Evolutionary conservation across 2,329 filamentous ascomycete species (phyloP).

Genomic region (Phoma herbarum): DNA sequence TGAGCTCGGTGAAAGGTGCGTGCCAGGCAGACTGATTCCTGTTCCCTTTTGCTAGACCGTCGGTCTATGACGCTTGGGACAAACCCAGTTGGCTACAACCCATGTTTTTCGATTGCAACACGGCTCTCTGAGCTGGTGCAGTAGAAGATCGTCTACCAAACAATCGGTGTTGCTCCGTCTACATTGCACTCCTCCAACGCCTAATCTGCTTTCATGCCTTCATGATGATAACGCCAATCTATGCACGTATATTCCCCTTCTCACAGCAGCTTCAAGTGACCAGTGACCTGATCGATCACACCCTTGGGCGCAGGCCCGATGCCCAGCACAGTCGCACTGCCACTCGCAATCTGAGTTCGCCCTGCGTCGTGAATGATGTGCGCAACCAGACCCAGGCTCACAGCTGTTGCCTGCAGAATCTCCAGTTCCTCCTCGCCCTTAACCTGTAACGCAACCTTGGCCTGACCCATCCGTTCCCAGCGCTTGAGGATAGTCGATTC

Average conservation of each 20-base stretch:
- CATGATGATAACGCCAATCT: background rate
- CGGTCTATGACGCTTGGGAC: conserved; percentile 87
- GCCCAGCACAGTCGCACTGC: conserved; percentile 90
- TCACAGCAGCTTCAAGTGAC: conserved; percentile 81
- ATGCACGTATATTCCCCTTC: background rate
- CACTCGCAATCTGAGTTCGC: conserved; percentile 92
- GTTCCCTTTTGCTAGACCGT: conserved; percentile 87
- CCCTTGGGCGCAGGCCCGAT: conserved; percentile 79
- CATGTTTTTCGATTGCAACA: conserved; percentile 37
- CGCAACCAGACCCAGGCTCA: conserved; percentile 84
- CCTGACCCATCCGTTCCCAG: conserved; percentile 88
- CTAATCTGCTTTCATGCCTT: background rate
- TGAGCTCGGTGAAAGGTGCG: conserved; percentile 50
- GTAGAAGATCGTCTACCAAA: background rate
- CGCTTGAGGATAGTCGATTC: conserved; percentile 73
- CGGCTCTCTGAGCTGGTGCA: background rate
- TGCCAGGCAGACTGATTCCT: conserved; percentile 51
- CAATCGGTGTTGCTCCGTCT: background rate
- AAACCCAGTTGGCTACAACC: conserved; percentile 85
- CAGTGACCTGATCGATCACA: conserved; percentile 85
- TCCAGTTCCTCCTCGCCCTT: conserved; percentile 83
- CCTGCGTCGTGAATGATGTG: conserved; percentile 96
- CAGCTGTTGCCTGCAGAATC: conserved; percentile 79
- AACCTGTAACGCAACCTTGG: conserved; percentile 90
- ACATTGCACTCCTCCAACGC: background rate